Conservation (phyloP, 2,329 filamentous ascomycete genomes). For the Phaeosphaeria sp. region DNA sequence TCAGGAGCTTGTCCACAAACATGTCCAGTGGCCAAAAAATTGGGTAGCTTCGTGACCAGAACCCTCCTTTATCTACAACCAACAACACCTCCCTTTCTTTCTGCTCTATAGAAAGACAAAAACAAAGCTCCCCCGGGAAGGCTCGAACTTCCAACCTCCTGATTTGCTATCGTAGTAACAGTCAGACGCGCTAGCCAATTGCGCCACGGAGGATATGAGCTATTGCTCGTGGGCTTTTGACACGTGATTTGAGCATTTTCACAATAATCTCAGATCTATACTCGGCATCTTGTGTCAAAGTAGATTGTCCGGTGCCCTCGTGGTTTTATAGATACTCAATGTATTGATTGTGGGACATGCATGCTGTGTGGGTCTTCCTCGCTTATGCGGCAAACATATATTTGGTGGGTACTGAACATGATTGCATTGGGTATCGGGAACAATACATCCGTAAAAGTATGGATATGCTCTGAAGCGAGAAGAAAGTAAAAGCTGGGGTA, state of each 20-base stretch:
- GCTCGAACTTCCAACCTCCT: constrained; percentile 45
- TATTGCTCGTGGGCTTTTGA: constrained; percentile 17
- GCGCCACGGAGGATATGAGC: constrained; percentile 50
- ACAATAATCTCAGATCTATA: neutral
- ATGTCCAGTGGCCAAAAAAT: no score
- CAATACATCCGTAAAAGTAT: neutral
- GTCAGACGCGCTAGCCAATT: constrained; percentile 68
- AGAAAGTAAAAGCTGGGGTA: neutral
- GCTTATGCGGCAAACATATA: constrained; percentile 6
- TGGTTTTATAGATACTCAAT: neutral
- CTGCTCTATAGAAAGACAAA: neutral
- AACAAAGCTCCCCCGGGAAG: constrained; percentile 40
- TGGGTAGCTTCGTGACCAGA: no score
- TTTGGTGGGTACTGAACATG: neutral
- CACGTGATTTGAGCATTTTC: constrained; percentile 16
- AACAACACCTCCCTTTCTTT: neutral
- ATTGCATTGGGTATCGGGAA: neutral
- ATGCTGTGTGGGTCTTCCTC: constrained; percentile 11
- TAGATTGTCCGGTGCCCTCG: no score
- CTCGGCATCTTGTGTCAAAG: no score
- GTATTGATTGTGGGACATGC: neutral
- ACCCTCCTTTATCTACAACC: no score
- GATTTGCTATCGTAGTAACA: constrained; percentile 54
- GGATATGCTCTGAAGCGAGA: neutral
- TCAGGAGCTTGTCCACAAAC: no score